phyloP scores from a whole-genome alignment of 176 grass and related monocot species.

The Alloteropsis semialata region DNA sequence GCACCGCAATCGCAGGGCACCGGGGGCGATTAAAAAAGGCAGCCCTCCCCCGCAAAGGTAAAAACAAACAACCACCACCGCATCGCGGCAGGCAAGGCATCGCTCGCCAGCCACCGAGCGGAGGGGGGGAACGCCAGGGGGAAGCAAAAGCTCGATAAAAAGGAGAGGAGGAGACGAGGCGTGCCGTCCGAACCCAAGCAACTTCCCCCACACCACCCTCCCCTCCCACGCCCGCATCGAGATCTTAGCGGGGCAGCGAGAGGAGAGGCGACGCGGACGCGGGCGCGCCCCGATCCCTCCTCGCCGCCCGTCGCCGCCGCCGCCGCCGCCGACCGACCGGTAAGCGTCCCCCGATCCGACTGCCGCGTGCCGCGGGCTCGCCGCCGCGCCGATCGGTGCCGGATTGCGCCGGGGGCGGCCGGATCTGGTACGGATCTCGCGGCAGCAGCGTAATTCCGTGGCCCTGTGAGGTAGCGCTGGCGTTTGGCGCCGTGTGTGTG shows the following conservation, averaged over 20 bases:
- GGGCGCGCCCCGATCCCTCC: slow-evolving; percentile 30
- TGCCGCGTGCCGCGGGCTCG: not conserved
- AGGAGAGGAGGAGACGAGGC: slow-evolving; percentile 53
- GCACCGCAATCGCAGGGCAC: slow-evolving; percentile 45
- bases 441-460: slow-evolving; percentile 22
- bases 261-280: slow-evolving; percentile 35
- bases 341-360: slow-evolving; percentile 27
- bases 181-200: slow-evolving; percentile 51
- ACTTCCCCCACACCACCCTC: slow-evolving; percentile 14
- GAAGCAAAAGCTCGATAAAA: slow-evolving; percentile 58
- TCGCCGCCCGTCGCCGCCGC: slow-evolving; percentile 5
- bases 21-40: slow-evolving; percentile 39
- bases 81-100: slow-evolving; percentile 30
- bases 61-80: slow-evolving; percentile 43
- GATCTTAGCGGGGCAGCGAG: slow-evolving; percentile 52
- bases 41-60: slow-evolving; percentile 38
- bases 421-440: slow-evolving; percentile 64
- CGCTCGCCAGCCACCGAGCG: slow-evolving; percentile 33
- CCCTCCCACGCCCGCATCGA: slow-evolving; percentile 41
- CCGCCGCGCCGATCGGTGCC: slow-evolving; percentile 17
- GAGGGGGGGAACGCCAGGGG: slow-evolving; percentile 13
- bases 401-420: slow-evolving; percentile 31
- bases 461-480: not conserved
- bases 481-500: slow-evolving; percentile 18
- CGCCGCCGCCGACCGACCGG: slow-evolving; percentile 38